A percentile compares a stretch with the other conserved stretches of the same genome.
Evolutionary conservation across 2,329 filamentous ascomycete genomes (phyloP).

Genomic region (Chrysoporthe austroafricana): DNA sequence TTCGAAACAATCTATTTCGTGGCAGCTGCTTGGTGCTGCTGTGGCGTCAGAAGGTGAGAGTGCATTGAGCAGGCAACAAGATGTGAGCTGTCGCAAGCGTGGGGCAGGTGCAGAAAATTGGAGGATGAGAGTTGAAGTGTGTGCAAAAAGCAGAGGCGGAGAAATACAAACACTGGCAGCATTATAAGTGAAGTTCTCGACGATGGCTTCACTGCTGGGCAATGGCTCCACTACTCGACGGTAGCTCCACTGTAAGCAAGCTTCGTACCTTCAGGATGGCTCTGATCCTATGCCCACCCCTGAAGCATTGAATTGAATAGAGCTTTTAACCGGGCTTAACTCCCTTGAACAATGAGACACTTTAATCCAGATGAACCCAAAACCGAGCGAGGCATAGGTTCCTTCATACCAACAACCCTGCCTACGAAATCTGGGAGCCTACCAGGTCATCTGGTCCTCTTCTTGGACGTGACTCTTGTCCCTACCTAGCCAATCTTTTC

Average conservation of each 20-base stretch:
- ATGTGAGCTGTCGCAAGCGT: background rate
- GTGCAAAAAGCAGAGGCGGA: background rate
- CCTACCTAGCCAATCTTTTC: too few species aligned
- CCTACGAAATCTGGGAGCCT: too few species aligned
- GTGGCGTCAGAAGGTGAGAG: background rate
- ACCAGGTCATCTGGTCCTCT: too few species aligned
- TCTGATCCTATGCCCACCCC: too few species aligned
- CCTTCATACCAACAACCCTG: too few species aligned
- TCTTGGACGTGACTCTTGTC: too few species aligned
- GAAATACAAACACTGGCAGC: background rate
- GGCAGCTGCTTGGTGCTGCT: background rate
- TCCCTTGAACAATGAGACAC: too few species aligned
- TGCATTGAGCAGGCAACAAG: background rate
- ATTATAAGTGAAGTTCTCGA: background rate
- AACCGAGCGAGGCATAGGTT: too few species aligned
- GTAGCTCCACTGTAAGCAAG: background rate
- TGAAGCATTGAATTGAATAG: too few species aligned
- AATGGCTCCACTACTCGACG: background rate
- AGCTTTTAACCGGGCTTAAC: too few species aligned
- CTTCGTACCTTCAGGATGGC: too few species aligned
- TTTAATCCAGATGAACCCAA: too few species aligned
- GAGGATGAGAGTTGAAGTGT: background rate
- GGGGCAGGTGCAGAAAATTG: background rate
- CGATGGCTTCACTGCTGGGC: background rate
- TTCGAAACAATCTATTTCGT: background rate